Evolutionary conservation across 176 grass and related monocot species (phyloP).

Genomic region (bread wheat (Triticum aestivum)): DNA sequence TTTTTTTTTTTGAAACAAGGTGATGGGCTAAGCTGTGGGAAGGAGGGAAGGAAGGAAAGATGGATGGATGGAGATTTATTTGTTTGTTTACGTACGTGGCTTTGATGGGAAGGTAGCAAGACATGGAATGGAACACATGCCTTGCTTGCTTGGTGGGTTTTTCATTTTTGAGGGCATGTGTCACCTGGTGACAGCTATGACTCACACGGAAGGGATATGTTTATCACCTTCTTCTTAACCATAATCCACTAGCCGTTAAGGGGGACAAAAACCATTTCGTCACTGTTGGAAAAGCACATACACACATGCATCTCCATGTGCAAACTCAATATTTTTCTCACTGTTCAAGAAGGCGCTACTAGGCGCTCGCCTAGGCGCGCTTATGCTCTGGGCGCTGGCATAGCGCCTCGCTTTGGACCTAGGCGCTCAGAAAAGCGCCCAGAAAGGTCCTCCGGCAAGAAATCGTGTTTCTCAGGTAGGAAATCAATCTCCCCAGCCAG

Average conservation of each 20-base stretch:
- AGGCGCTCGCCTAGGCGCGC: too few relatives aligned
- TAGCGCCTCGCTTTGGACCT: too few relatives aligned
- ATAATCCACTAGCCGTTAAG: constrained; percentile 51
- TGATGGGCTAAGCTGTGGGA: background rate
- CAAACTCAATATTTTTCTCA: background rate
- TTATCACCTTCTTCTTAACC: background rate
- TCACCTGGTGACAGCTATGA: constrained; percentile 38
- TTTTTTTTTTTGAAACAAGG: too few relatives aligned
- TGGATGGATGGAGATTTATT: constrained; percentile 1
- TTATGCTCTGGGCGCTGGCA: too few relatives aligned
- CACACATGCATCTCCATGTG: background rate
- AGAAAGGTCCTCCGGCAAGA: too few relatives aligned
- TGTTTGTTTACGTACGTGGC: constrained; percentile 7
- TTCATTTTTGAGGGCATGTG: constrained; percentile 11
- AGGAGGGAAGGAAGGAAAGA: background rate
- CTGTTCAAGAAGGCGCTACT: too few relatives aligned
- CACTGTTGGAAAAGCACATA: background rate
- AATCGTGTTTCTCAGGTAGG: too few relatives aligned
- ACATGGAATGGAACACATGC: constrained; percentile 50
- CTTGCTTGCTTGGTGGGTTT: constrained; percentile 48
- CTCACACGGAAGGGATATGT: constrained; percentile 4
- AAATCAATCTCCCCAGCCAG: too few relatives aligned
- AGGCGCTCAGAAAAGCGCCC: too few relatives aligned
- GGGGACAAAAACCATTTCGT: constrained; percentile 10
- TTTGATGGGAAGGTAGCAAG: constrained; percentile 35